Evolutionary conservation across 352 stramenopile species (phyloP), one percentile per base, ranked within the genome.

Genomic region (Globisporangium solare): DNA sequence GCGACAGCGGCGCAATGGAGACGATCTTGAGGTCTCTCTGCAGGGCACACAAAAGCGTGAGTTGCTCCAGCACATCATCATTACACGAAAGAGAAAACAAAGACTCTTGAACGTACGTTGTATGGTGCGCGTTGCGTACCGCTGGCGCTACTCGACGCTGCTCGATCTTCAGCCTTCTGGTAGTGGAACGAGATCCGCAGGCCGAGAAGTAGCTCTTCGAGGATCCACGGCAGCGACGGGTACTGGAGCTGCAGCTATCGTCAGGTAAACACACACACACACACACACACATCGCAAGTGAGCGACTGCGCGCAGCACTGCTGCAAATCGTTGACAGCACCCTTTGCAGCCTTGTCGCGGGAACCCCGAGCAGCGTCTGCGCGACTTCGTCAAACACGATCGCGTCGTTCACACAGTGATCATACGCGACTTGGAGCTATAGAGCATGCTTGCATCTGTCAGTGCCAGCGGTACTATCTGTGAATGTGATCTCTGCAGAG

Each of bases 301-400:
- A 51, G 13, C 37, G 2, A 42, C 10, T 17, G 37, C n/a, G n/a
- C n/a, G n/a, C n/a, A n/a, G n/a, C n/a, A n/a, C n/a, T n/a, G n/a
- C n/a, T n/a, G n/a, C n/a, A n/a, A n/a, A n/a, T 39, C 47, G 24
- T 27, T 27, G 24, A 27, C 2, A 49, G 18, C 37, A 68, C 58
- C 55, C 57, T 63, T 14, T 53, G 68, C 10, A 83, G 66, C 7
- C 35, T 32, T 3, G 54, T 50, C 15, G 76, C 73, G 14, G 60
- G 18, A 3, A 70, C 62, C 20, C 75, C 78, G 2, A 86, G 27
- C 1, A 88, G 57, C 31, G 52, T 47, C 52, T 73, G 57, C 2
- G 70, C 59, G 4, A 61, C 67, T 59, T 88, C 73, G 48, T 88
- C 68, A 47, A 86, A 83, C 32, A 86, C 55, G 51, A 88, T 73